Conservation (phyloP, 202 grass and related monocot species). For the Carex sylvatica region DNA sequence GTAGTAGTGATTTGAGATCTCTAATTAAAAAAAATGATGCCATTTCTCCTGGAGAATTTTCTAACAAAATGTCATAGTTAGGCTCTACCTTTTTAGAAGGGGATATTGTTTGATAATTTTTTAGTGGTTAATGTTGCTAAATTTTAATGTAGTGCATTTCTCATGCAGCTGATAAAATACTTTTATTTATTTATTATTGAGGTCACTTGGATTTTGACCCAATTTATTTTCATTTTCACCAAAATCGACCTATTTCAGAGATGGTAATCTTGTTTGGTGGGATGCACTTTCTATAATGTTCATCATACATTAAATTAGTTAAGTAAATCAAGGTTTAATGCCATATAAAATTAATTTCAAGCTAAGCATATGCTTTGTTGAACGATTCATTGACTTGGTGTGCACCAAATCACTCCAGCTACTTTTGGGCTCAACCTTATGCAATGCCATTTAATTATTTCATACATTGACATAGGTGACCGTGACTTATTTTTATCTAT, state of each 20-base stretch:
- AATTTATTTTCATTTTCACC: slow-evolving; percentile 10
- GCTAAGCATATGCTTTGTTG: background rate
- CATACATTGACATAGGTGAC: background rate
- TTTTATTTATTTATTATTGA: background rate
- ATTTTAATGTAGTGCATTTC: background rate
- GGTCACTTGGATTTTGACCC: slow-evolving; percentile 6
- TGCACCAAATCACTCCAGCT: background rate
- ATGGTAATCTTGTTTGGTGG: background rate
- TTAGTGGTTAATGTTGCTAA: background rate
- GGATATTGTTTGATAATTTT: background rate
- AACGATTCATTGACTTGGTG: slow-evolving; percentile 7
- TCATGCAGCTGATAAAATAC: background rate
- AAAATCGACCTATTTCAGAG: background rate
- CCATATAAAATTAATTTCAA: background rate
- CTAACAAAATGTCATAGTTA: background rate
- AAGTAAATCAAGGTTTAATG: background rate
- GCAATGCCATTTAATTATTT: background rate
- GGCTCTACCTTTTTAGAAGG: slow-evolving; percentile 6
- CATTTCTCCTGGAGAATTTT: background rate
- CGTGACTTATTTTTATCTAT: background rate
- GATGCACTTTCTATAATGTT: background rate
- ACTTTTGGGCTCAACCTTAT: background rate
- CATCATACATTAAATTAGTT: background rate
- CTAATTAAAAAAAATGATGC: background rate
- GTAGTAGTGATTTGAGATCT: background rate